Base-by-base conservation (phyloP, 129 eudicot species). In the Escallonia herrerae region DNA sequence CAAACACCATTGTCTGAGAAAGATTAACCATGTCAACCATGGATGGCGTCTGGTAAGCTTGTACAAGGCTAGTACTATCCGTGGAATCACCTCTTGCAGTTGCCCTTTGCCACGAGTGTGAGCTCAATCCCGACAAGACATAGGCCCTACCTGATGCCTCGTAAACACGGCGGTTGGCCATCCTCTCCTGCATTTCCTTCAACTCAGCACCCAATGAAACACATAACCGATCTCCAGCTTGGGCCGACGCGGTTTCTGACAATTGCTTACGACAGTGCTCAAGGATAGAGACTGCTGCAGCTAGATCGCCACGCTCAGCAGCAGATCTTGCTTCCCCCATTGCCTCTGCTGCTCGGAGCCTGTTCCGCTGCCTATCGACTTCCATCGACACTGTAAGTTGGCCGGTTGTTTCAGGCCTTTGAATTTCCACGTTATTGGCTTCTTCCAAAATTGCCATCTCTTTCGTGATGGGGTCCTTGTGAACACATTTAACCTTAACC, bases 31-130 rank as follows among this genome's bases (percentile, higher is more conserved):
- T 90, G 67, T 79, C 83, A n/a, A 75, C 83, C 97, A 90, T 90
- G 10, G 88, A 81, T 14, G 79, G 90, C 5, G 97, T 90, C 73
- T 83, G 95, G 62, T 90, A 86, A 65, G 77, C 80, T 69, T 69
- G 82, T 13, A 80, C 67, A 50, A 69, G 79, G 68, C 79, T 77
- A 5, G 91, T 74, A 57, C 81, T 59, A 45, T 77, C 81, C 0
- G 82, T 72, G 3, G 90, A 86, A 78, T 83, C 95, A 41, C 95
- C 97, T 43, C 95, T 65, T 5, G 97, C 87, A 44, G 97, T 87
- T 43, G 97, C 97, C 67, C 97, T 81, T 64, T 91, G 97, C 95
- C 90, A 87, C 13, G 94, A 87, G 62, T 91, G 97, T 48, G 97
- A 91, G 58, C 94, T 91, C 77, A 87, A 54, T 40, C 96, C 95